Evolutionary conservation across 345 rosid genomes (phyloP).

Genomic region (Crucihimalaya himalaica): DNA sequence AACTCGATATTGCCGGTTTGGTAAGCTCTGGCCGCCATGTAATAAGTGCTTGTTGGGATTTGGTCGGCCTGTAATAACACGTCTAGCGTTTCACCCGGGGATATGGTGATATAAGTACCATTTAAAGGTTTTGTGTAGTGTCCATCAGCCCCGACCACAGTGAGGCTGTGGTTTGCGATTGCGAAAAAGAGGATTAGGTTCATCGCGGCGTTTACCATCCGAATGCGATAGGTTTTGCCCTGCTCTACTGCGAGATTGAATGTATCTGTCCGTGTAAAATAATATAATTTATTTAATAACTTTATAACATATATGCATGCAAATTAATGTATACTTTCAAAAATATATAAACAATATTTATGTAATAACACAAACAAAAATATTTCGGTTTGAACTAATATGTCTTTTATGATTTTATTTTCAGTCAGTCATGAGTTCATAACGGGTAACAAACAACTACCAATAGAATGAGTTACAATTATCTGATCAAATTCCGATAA

Average conservation of each 20-base stretch:
- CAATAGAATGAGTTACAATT: no score
- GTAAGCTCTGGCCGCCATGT: constrained; percentile 61
- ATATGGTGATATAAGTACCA: constrained; percentile 42
- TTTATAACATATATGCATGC: no score
- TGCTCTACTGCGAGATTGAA: constrained; percentile 37
- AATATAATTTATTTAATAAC: neutral
- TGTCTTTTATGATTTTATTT: no score
- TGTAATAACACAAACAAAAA: no score
- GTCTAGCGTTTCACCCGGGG: constrained; percentile 68
- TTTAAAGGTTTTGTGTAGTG: constrained; percentile 51
- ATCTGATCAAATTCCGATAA: no score
- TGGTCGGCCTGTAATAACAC: constrained; percentile 51
- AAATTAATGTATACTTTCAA: no score
- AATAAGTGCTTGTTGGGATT: constrained; percentile 36
- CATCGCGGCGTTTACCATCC: constrained; percentile 55
- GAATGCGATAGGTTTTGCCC: constrained; percentile 51
- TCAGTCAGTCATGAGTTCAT: no score
- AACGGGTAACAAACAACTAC: no score
- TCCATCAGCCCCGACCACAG: constrained; percentile 51
- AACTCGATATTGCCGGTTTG: constrained; percentile 4
- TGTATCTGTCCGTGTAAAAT: constrained; percentile 40
- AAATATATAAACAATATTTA: no score
- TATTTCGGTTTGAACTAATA: no score
- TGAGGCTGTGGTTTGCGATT: constrained; percentile 46
- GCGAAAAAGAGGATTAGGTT: constrained; percentile 42